Evolutionary conservation across 331 rosid genomes (phyloP).

Genomic region (Pyrus hybrid): DNA sequence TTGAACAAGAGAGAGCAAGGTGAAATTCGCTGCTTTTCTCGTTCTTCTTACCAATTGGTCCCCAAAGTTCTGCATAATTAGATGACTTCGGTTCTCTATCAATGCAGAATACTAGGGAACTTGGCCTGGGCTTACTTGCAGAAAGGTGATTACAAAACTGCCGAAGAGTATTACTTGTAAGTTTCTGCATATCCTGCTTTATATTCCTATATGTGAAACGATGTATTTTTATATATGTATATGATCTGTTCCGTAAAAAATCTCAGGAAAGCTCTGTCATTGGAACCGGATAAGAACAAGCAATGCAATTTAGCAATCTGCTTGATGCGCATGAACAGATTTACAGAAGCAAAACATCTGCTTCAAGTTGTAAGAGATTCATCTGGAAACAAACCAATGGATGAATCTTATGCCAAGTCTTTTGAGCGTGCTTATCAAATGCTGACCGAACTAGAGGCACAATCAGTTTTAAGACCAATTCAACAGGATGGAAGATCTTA

Average conservation of each 20-base stretch:
- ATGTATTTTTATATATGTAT: not conserved
- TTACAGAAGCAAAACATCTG: conserved; percentile 62
- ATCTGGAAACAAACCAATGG: conserved; percentile 53
- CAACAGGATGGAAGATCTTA: not conserved
- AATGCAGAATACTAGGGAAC: conserved; percentile 72
- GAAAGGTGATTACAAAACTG: conserved; percentile 44
- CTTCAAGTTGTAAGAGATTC: conserved; percentile 63
- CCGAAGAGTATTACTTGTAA: conserved; percentile 77
- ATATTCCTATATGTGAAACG: not conserved
- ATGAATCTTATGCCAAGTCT: conserved; percentile 69
- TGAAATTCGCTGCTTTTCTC: conserved; percentile 9
- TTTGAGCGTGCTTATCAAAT: conserved; percentile 63
- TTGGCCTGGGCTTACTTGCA: conserved; percentile 97
- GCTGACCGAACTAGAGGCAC: conserved; percentile 40
- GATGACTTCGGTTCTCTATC: not conserved
- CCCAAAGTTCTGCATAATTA: not conserved
- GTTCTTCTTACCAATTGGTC: not conserved
- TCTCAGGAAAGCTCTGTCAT: conserved; percentile 65
- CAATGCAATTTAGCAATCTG: conserved; percentile 93
- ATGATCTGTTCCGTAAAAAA: not conserved
- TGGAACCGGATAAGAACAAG: conserved; percentile 79
- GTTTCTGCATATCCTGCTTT: conserved; percentile 10
- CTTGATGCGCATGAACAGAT: conserved; percentile 61
- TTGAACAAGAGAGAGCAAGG: conserved; percentile 90
- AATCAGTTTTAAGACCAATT: conserved; percentile 6